Base-by-base conservation (phyloP, 2,329 filamentous ascomycete species). In the Pseudogymnoascus sp. region DNA sequence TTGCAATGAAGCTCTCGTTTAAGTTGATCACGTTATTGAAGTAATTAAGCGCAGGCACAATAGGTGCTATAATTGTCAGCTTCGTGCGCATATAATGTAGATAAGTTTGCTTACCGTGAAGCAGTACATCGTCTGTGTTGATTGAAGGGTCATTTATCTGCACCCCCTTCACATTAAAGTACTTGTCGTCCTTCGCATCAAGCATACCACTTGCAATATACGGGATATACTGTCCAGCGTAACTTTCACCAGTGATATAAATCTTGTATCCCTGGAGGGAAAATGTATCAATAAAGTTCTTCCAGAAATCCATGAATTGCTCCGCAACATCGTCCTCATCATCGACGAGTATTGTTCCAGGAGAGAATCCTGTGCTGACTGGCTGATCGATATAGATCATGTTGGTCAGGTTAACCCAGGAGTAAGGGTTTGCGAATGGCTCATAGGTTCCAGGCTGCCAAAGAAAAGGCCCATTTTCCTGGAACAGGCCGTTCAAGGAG, bases 171-270 rank as follows among this genome's bases (percentile, higher is more conserved):
- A 87, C 73, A 67, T 87, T 80, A 71, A 83, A 88, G 71, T 85
- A 81, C 16, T 73, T 76, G 1, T 73, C 80, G 69, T 88, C 78
- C 16, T 86, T 68, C 12, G 61, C 64, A 31, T 72, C 73, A 63
- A 81, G 74, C 66, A 80, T 82, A 52, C 76, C 75, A 63, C 81
- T 78, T 62, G 86, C 76, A 76, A 89, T 72, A 16, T 72, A 72
- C 7, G 71, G 71, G 16, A 73, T 67, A 35, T 71, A 73, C 77
- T 70, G 75, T 66, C 83, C 83, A 5, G 81, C 84, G 69, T 83
- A 86, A n/a, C 76, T 80, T 72, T 88, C 85, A 7, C 85, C 85
- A 0, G 83, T 79, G 65, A 89, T 79, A 69, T 84, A 88, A n/a
- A 87, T 76, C 68, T 86, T 84, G 64, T 78, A 80, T 19, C 78